These are phyloP conservation scores for Xerocomus brunneocitrinus DNA, from an alignment of 768 basidiomycete genomes.

Conservation along the genomic window DNA sequence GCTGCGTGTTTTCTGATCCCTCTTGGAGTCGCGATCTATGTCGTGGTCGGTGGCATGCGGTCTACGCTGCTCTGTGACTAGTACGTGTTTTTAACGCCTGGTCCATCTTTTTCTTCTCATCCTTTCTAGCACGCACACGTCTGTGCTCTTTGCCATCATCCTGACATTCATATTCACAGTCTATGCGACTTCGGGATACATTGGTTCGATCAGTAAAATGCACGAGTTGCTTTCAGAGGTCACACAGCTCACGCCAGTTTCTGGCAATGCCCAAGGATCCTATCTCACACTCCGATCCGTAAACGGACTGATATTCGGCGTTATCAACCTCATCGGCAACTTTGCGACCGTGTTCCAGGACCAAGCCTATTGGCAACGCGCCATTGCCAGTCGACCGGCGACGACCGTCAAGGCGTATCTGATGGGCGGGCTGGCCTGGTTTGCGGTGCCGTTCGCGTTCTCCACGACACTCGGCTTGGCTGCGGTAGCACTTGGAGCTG, in stretches of 20 bases:
- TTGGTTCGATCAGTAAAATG: slow-evolving; percentile 77
- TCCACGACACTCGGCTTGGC: slow-evolving; percentile 86
- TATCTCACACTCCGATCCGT: slow-evolving; percentile 81
- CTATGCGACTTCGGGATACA: slow-evolving; percentile 73
- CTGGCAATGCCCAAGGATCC: slow-evolving; percentile 80
- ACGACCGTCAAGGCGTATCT: slow-evolving; percentile 90
- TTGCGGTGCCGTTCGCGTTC: slow-evolving; percentile 82
- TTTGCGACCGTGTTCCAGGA: slow-evolving; percentile 63
- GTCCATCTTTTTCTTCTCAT: background rate
- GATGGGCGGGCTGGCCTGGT: slow-evolving; percentile 88
- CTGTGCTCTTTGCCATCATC: slow-evolving; percentile 84
- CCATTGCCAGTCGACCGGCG: slow-evolving; percentile 80
- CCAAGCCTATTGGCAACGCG: slow-evolving; percentile 89
- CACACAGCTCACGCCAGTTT: slow-evolving; percentile 52
- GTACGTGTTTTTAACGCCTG: slow-evolving; percentile 38
- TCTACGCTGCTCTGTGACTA: slow-evolving; percentile 84
- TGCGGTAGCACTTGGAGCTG: slow-evolving; percentile 72
- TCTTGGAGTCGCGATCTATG: slow-evolving; percentile 82
- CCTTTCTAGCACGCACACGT: slow-evolving; percentile 68
- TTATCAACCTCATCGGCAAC: slow-evolving; percentile 86
- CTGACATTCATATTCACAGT: slow-evolving; percentile 73
- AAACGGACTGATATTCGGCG: slow-evolving; percentile 75
- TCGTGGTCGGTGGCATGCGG: slow-evolving; percentile 82
- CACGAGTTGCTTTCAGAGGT: slow-evolving; percentile 69
- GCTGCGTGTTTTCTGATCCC: slow-evolving; percentile 92